phyloP scores from a whole-genome alignment of 73 alveolate species.

The Paramecium caudatum region DNA sequence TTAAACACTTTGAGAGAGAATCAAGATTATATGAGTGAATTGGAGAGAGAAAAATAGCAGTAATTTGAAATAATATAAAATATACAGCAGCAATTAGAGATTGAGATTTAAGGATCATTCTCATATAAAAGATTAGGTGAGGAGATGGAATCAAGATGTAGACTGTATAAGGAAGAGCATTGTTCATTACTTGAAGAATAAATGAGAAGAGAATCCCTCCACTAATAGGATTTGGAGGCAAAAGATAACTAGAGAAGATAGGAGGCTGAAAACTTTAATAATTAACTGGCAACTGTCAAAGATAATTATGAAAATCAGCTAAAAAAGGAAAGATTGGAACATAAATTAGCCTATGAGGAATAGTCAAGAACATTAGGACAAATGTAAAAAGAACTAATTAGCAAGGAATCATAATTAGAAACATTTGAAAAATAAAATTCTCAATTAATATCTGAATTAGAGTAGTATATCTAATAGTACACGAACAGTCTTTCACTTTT shows the following conservation, averaged over 20 bases:
- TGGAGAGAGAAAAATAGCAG: slow-evolving; percentile 56
- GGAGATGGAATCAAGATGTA: slow-evolving; percentile 54
- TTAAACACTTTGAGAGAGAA: slow-evolving; percentile 47
- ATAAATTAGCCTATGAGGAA: not conserved
- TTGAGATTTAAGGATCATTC: slow-evolving; percentile 52
- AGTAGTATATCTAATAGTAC: not conserved
- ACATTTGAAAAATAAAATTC: not conserved
- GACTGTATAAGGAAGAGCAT: slow-evolving; percentile 58
- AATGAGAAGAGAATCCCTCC: not conserved
- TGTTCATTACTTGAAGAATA: slow-evolving; percentile 6
- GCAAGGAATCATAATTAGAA: not conserved
- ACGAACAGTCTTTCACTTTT: not conserved
- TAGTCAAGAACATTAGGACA: not conserved
- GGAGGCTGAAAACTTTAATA: slow-evolving; percentile 4
- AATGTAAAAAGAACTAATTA: slow-evolving; percentile 26
- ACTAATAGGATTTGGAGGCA: not conserved
- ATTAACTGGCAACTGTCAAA: not conserved
- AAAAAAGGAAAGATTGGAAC: slow-evolving; percentile 1
- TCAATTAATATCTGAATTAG: not conserved
- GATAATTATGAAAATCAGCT: not conserved
- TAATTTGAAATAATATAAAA: slow-evolving; percentile 25
- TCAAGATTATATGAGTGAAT: slow-evolving; percentile 45
- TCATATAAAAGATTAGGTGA: slow-evolving; percentile 47
- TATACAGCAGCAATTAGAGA: slow-evolving; percentile 32
- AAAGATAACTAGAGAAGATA: not conserved